Evolutionary conservation across 345 rosid genomes (phyloP).

Genomic region (Lenwebbia sp.): DNA sequence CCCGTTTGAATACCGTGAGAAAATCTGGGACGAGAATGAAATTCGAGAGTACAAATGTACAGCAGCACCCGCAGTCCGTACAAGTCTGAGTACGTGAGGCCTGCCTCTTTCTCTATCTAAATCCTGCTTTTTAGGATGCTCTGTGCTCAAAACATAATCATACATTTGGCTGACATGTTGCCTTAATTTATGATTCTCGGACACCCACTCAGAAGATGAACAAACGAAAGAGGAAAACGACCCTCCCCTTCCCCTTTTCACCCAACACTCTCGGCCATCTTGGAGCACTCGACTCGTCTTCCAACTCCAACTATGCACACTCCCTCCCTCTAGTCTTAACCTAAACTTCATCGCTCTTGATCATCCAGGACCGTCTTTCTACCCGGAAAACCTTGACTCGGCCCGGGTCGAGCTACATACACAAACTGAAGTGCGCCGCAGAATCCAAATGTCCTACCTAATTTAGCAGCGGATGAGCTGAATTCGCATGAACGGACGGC

Average conservation of each 20-base stretch:
- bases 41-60: not conserved
- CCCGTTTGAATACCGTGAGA: not conserved
- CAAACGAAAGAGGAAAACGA: not conserved
- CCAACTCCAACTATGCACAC: not conserved
- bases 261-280: not conserved
- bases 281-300: not conserved
- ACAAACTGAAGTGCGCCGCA: not conserved
- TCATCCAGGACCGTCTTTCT: not conserved
- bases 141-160: not conserved
- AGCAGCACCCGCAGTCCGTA: not conserved
- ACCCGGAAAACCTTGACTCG: not conserved
- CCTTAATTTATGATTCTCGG: conserved; percentile 1
- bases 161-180: conserved; percentile 5
- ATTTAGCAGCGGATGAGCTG: not conserved
- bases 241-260: not conserved
- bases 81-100: not conserved
- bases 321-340: not conserved
- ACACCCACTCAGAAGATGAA: conserved; percentile 3
- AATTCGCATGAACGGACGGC: not conserved
- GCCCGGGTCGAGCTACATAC: not conserved
- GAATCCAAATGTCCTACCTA: not conserved
- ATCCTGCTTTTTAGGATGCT: not conserved
- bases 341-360: not conserved
- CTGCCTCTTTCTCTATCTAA: not conserved
- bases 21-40: not conserved